Base-by-base conservation (phyloP, 2,329 filamentous ascomycete species). In the Pestalotiopsis sp. region DNA sequence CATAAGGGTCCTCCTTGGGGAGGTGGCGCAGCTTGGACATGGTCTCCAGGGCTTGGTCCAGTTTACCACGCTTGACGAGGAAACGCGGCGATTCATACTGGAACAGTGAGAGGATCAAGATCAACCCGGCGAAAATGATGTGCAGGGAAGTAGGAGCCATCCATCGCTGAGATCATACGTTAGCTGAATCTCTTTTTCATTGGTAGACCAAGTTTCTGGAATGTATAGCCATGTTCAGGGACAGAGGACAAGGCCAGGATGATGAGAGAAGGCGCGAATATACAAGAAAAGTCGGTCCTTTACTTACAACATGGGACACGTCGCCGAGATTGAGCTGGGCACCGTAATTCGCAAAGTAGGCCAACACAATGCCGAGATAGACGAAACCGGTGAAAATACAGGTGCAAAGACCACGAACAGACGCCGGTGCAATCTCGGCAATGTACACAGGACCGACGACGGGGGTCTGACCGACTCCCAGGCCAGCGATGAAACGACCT, bases 281-380 rank as follows among this genome's bases (percentile, higher is more conserved):
- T 9, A 36, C 31, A 36, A 36, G 7, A 36, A 2, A 9, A 7
- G 27, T 27, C 27, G 4, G 27, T 27, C 6, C 3, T 36, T 9
- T 36, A 36, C 31, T 36, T 36, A 36, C 31, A 66, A 82, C 81
- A 68, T 82, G 79, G 2, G 81, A 82, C n/a, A 77, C 73, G 63
- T 83, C 81, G 27, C 80, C 78, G 25, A 90, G 80, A 76, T 88
- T 81, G 58, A 88, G 66, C 68, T 84, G 78, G 66, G 81, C 83
- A 68, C 90, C 90, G 76, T 90, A 92, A 78, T 90, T 92, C 69
- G 91, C 88, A 74, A 94, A 95, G 81, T 94, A 95, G 9, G 91
- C 92, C 17, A 95, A 84, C 74, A 95, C 91, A 70, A 94, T 93
- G 27, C 92, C 93, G 66, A 93, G 79, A 75, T 95, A 95, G 25